Base-by-base conservation (phyloP, 108 stramenopile species). In the Seminavis robusta region DNA sequence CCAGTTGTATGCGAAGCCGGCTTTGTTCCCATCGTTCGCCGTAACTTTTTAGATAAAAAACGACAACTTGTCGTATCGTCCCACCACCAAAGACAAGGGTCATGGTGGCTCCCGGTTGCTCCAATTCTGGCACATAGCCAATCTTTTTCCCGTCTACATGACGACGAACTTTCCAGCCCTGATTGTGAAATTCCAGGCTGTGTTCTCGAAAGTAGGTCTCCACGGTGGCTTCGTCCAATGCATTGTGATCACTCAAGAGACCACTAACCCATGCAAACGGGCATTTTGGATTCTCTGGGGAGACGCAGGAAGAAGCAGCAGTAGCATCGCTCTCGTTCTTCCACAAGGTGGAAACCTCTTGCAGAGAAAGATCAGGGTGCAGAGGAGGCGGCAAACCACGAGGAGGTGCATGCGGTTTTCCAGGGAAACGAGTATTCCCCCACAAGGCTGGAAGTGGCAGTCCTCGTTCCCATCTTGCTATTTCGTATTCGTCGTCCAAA, bases 21-120 rank as follows among this genome's bases (percentile, higher is more conserved):
- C 70, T 84, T 11, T 76, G 64, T 11, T 73, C 67, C 89, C 89
- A 91, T 56, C 81, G 83, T 8, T 44, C 59, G n/a, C 89, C 89
- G 47, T 91, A 91, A 31, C 84, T 86, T 34, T 76, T 87, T 83
- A 91, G 84, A 26, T 65, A 76, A 60, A 87, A 80, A 40, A 81
- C 54, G 1, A 76, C 83, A 33, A 85, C 41, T n/a, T 70, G 59
- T 0, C 65, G 67, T 19, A 84, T 72, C 1, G 73, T 56, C 60
- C 67, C 74, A 44, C 74, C 32, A 23, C 63, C 17, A 57, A 67
- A 66, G 0, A 58, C 65, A 29, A 69, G 23, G 11, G 55, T 46
- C 16, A 65, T 28, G 4, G 21, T 21, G 20, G 21, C 39, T 33
- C 71, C 59, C 8, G 54, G 57, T 15, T 51, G 20, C 3, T 21